Conservation (phyloP, 169 alveolate species). For the Miamiensis avidus region DNA sequence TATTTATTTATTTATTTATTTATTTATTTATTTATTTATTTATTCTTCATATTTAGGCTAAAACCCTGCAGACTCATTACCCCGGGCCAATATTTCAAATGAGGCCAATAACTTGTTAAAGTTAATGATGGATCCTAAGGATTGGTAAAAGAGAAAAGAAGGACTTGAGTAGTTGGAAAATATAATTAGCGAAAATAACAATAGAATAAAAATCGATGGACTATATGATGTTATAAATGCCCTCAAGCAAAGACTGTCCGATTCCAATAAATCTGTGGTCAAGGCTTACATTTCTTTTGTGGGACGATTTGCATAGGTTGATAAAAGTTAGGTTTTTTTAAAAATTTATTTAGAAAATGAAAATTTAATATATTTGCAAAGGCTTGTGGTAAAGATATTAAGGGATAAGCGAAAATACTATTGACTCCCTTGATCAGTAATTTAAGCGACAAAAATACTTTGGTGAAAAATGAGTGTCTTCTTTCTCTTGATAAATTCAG, state of each 20-base stretch:
- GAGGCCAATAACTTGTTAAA: constrained; percentile 20
- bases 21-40: too few species aligned
- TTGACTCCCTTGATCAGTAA: constrained; percentile 27
- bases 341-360: too few species aligned
- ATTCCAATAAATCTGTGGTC: constrained; percentile 32
- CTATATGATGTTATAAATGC: constrained; percentile 21
- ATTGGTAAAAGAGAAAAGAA: constrained; percentile 47
- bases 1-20: too few species aligned
- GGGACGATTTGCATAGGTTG: background rate
- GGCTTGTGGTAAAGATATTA: constrained; percentile 49
- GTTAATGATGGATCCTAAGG: constrained; percentile 28
- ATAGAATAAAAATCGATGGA: constrained; percentile 32
- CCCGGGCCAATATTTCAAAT: constrained; percentile 32
- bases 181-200: constrained; percentile 14
- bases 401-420: constrained; percentile 16
- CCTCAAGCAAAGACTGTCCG: constrained; percentile 21
- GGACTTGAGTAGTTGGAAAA: constrained; percentile 42
- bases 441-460: constrained; percentile 31
- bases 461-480: constrained; percentile 34
- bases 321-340: too few species aligned
- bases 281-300: constrained; percentile 9
- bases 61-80: constrained; percentile 25
- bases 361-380: constrained; percentile 38
- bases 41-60: background rate
- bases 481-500: constrained; percentile 41